These are phyloP conservation scores for Trypanosoma boissoni DNA, from an alignment of 208 protist genomes.

Conservation along the genomic window DNA sequence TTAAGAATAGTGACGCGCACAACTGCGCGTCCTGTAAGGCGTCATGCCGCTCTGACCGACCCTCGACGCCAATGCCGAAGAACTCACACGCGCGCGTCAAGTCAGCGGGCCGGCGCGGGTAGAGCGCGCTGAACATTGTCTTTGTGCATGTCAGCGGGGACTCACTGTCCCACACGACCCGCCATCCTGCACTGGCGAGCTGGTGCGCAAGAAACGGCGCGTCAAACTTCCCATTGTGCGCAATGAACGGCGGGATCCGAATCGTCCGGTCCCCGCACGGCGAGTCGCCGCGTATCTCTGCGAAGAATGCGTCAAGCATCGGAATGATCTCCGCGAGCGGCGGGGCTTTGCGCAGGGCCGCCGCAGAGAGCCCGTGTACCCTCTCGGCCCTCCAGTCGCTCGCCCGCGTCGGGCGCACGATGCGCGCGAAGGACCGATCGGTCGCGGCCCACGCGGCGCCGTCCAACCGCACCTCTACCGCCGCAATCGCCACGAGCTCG, in stretches of 20 bases:
- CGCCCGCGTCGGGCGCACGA: constrained; percentile 31
- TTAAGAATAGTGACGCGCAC: constrained; percentile 53
- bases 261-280: not conserved
- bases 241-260: constrained; percentile 56
- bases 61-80: constrained; percentile 27
- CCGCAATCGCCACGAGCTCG: constrained; percentile 57
- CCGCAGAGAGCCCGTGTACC: constrained; percentile 37
- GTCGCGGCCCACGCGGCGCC: constrained; percentile 34
- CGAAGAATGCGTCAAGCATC: constrained; percentile 33
- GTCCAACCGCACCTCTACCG: constrained; percentile 61
- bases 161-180: constrained; percentile 40
- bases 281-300: not conserved
- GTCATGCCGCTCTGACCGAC: constrained; percentile 34
- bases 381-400: constrained; percentile 18
- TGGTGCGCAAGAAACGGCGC: constrained; percentile 38
- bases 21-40: constrained; percentile 54
- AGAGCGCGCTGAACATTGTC: constrained; percentile 38
- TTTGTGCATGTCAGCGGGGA: constrained; percentile 52
- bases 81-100: constrained; percentile 44
- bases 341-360: constrained; percentile 26
- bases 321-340: constrained; percentile 26
- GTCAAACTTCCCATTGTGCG: constrained; percentile 70
- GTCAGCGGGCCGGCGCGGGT: constrained; percentile 37
- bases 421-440: constrained; percentile 37
- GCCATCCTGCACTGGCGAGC: constrained; percentile 33